Base-by-base conservation (phyloP, 345 rosid species). In the Corchorus capsularis region DNA sequence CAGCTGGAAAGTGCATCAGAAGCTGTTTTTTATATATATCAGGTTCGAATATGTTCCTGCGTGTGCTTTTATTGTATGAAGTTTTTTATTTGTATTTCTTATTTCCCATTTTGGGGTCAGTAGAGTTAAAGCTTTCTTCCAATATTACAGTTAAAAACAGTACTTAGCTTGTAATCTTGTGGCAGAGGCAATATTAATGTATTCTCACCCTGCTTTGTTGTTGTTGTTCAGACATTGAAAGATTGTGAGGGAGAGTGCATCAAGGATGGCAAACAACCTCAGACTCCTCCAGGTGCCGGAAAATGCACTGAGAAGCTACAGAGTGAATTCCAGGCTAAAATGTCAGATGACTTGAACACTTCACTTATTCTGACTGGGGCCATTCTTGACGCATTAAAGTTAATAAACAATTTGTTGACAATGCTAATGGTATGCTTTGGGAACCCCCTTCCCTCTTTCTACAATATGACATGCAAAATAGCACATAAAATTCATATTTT, bases 341-440 rank as follows among this genome's bases (percentile, higher is more conserved):
- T 96, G 93, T 82, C 86, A 34, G 97, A 96, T 79, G 94, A 96
- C 81, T 82, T 96, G 87, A 87, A 84, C 83, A 91, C 98, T 8
- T 83, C 97, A 27, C 93, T 84, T 63, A 80, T 93, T 63, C 86
- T 95, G 50, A 93, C 92, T 6, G 99, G 97, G 75, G 90, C 93
- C 56, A 91, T 92, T 79, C 92, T 85, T 78, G 98, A 95, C 45
- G 93, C 90, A 15, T 63, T 96, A 91, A 93, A 91, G 82, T 85
- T 87, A 71, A 80, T 93, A 79, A 96, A 96, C 76, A 83, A 83
- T 79, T 83, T 89, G 11, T 69, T 90, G 73, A 81, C 80, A 79
- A 69, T 80, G 75, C 91, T 91, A 64, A 92, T 89, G 98, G 97
- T 92, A 80, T 45, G 15, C 79, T 39, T 71, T 64, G 47, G 76